Evolutionary conservation across 495 filamentous ascomycete genomes (phyloP).

Genomic region (Penicillium roqueforti): DNA sequence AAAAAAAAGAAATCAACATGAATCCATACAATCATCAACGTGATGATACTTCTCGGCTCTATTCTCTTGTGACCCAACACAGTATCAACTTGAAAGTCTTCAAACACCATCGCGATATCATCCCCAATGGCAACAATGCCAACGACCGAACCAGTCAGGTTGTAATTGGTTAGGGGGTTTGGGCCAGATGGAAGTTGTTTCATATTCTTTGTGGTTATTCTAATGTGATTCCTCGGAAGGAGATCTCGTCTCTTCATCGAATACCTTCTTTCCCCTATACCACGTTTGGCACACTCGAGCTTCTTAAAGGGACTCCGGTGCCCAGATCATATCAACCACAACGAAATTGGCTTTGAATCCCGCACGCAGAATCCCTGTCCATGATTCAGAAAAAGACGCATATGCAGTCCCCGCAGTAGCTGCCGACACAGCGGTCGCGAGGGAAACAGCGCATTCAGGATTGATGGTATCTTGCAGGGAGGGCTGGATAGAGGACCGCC

Average conservation of each 20-base stretch:
- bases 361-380: constrained; percentile 44
- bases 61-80: neutral
- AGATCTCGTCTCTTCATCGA: constrained; percentile 10
- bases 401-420: constrained; percentile 56
- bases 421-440: constrained; percentile 50
- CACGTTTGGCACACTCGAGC: constrained; percentile 51
- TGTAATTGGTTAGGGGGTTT: too few species aligned
- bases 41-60: neutral
- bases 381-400: constrained; percentile 52
- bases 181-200: too few species aligned
- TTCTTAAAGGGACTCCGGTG: constrained; percentile 46
- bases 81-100: neutral
- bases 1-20: neutral
- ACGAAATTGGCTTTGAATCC: constrained; percentile 56
- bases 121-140: constrained; percentile 1
- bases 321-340: constrained; percentile 56
- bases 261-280: constrained; percentile 49
- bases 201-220: neutral
- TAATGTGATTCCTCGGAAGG: neutral
- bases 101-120: neutral
- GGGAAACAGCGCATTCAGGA: constrained; percentile 46
- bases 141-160: constrained; percentile 6
- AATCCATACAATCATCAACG: neutral
- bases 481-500: constrained; percentile 50
- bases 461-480: constrained; percentile 47